These are phyloP conservation scores for Sporisorium sorghi DNA, from an alignment of 1,284 basidiomycete genomes.

Conservation along the genomic window DNA sequence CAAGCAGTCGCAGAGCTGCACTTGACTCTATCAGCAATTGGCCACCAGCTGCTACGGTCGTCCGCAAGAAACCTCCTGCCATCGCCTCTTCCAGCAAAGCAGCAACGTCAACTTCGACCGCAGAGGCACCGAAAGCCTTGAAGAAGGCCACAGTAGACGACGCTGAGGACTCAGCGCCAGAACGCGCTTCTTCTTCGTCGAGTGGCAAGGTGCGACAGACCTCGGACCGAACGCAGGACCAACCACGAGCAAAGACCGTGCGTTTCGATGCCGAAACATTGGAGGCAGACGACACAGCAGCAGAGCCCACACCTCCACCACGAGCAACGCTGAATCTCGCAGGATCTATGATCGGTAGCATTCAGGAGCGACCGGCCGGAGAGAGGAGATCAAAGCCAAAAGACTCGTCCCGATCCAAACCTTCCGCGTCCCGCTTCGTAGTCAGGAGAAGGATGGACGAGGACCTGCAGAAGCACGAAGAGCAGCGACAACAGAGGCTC, in stretches of 20 bases:
- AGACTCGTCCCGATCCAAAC: slow-evolving; percentile 12
- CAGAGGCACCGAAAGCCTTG: background rate
- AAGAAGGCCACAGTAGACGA: slow-evolving; percentile 14
- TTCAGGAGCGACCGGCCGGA: slow-evolving; percentile 38
- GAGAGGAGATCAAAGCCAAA: slow-evolving; percentile 9
- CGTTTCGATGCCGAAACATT: slow-evolving; percentile 16
- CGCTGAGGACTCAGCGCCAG: background rate
- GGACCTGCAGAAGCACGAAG: slow-evolving; percentile 43
- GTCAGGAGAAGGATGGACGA: slow-evolving; percentile 47
- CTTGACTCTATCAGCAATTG: slow-evolving; percentile 44
- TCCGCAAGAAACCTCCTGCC: slow-evolving; percentile 43
- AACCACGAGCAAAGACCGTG: slow-evolving; percentile 10
- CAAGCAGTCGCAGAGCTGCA: slow-evolving; percentile 28
- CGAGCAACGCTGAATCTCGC: slow-evolving; percentile 14
- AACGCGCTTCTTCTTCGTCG: background rate
- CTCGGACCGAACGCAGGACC: background rate
- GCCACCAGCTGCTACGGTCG: slow-evolving; percentile 59
- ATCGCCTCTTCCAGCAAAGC: slow-evolving; percentile 30
- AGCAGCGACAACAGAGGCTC: slow-evolving; percentile 23
- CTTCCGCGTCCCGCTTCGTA: slow-evolving; percentile 39
- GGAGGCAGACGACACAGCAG: background rate
- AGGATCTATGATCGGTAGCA: slow-evolving; percentile 41
- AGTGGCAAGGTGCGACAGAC: background rate
- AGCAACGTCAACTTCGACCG: background rate
- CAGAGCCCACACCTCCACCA: background rate